Base-by-base conservation (phyloP, 1,284 basidiomycete species). In the Paramarasmius palmivorus region DNA sequence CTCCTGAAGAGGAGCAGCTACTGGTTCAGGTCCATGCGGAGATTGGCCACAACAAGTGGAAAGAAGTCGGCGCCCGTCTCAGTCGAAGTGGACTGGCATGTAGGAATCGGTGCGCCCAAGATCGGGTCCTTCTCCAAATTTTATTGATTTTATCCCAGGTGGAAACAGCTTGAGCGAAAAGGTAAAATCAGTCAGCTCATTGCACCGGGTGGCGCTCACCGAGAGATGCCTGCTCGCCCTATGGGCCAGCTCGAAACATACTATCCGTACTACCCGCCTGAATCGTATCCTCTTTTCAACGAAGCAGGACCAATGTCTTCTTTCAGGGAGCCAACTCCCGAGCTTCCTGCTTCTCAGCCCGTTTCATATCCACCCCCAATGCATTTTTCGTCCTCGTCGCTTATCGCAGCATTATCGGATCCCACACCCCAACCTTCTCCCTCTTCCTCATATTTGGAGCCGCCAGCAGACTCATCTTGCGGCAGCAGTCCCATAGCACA, bases 1-100 rank as follows among this genome's bases (percentile, higher is more conserved):
- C 86, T 0, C 53, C 70, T 1, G 81, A 82, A 39, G 88, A 91
- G 65, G 89, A 91, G 63, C 67, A 65, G 8, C 73, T 67, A 40
- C 73, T 91, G 32, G 58, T 82, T 53, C 73, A 78, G 40, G 73
- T 75, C 8, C 76, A 81, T 61, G 60, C 62, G 20, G 71, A 75
- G 42, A 65, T 85, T 12, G 85, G 86, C 14, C 81, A 45, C n/a
- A n/a, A 79, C 2, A 84, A 79, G 69, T 92, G 88, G 88, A 79
- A 81, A 1, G 76, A 82, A 58, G 77, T 92, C 58, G 88, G 87
- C n/a, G 78, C 83, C 58, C 82, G 84, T 63, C 76, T 91, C 37
- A 77, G 81, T 50, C 81, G 89, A 17, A 86, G 86, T 60, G 82
- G 87, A 38, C 67, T 91, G 20, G 86, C 75, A 29, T 91, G 88